phyloP scores from a whole-genome alignment of 2,329 filamentous ascomycete species.

The Aspergillus novoparasiticus region DNA sequence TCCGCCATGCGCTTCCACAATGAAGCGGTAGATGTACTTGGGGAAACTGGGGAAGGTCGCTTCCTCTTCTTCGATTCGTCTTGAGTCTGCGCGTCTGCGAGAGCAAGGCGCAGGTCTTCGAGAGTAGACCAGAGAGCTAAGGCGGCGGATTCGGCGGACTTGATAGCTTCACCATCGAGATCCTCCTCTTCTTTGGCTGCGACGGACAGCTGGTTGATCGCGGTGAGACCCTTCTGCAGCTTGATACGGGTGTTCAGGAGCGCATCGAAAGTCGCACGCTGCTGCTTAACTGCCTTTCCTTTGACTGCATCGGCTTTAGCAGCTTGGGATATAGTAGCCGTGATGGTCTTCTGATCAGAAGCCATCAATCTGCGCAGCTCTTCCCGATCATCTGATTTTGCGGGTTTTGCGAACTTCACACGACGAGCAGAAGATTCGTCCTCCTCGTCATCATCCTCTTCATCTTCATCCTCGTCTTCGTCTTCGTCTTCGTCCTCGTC shows the following conservation, averaged over 20 bases:
- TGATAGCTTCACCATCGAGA: conserved; percentile 53
- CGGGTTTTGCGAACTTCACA: conserved; percentile 25
- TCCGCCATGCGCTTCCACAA: conserved; percentile 73
- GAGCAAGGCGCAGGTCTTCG: conserved; percentile 44
- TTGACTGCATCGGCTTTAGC: conserved; percentile 79
- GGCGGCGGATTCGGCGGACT: conserved; percentile 83
- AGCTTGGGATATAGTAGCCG: conserved; percentile 66
- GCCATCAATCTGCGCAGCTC: conserved; percentile 69
- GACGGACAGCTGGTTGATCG: conserved; percentile 71
- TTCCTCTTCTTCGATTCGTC: conserved; percentile 49
- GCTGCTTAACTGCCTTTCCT: conserved; percentile 80
- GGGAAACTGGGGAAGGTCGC: conserved; percentile 51
- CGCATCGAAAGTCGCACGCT: conserved; percentile 83
- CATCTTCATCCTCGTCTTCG: conserved; percentile 29
- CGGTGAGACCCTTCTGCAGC: conserved; percentile 85
- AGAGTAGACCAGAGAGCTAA: conserved; percentile 79
- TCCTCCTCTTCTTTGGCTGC: conserved; percentile 43
- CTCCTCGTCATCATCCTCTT: conserved; percentile 28
- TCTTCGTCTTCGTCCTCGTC: conserved; percentile 31
- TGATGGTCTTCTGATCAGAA: conserved; percentile 67
- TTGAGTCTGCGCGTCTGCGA: conserved; percentile 40
- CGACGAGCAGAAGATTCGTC: conserved; percentile 22
- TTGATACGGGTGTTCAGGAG: conserved; percentile 89
- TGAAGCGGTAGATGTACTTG: conserved; percentile 58
- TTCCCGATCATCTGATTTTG: conserved; percentile 49